A percentile compares a stretch with the other conserved stretches of the same genome.
Conservation (phyloP, 106 monocot genomes). For the Allium sativum region DNA sequence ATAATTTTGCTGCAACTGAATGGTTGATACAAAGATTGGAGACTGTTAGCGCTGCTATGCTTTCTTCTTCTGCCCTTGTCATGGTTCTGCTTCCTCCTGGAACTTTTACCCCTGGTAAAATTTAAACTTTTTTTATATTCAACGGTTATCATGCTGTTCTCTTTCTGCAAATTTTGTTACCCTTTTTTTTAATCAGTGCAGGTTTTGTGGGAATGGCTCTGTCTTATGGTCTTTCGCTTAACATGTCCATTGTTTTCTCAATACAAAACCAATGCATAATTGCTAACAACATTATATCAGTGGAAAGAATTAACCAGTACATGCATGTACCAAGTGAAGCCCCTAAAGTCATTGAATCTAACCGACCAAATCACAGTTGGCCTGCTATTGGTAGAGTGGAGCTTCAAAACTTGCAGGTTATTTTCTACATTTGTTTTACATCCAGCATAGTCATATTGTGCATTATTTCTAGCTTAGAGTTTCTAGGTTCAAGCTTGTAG, state of each 20-base stretch:
- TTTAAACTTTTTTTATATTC: neutral
- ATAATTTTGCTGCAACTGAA: slow-evolving; percentile 63
- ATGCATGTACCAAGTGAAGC: slow-evolving; percentile 74
- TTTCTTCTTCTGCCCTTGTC: slow-evolving; percentile 68
- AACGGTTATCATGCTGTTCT: neutral
- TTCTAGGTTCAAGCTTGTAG: too few species aligned
- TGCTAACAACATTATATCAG: slow-evolving; percentile 80
- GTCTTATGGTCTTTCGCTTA: slow-evolving; percentile 89
- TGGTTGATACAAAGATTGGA: slow-evolving; percentile 83
- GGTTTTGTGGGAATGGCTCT: slow-evolving; percentile 89
- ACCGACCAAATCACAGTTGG: slow-evolving; percentile 53
- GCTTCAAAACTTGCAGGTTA: slow-evolving; percentile 67
- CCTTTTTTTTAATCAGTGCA: slow-evolving; percentile 17
- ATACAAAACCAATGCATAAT: slow-evolving; percentile 82
- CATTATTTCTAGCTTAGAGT: too few species aligned
- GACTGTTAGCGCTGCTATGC: slow-evolving; percentile 64
- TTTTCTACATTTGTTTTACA: too few species aligned
- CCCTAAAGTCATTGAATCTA: slow-evolving; percentile 48
- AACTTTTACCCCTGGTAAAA: slow-evolving; percentile 74
- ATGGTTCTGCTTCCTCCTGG: slow-evolving; percentile 61
- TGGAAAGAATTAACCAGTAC: slow-evolving; percentile 88
- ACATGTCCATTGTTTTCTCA: slow-evolving; percentile 58
- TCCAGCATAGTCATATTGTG: neutral
- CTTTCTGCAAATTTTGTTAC: too few species aligned
- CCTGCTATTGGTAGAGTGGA: slow-evolving; percentile 64